Percentiles rank a stretch among this genome's conserved stretches.
Conservation (phyloP, 2,329 filamentous ascomycete species). For the Fusarium sp. region DNA sequence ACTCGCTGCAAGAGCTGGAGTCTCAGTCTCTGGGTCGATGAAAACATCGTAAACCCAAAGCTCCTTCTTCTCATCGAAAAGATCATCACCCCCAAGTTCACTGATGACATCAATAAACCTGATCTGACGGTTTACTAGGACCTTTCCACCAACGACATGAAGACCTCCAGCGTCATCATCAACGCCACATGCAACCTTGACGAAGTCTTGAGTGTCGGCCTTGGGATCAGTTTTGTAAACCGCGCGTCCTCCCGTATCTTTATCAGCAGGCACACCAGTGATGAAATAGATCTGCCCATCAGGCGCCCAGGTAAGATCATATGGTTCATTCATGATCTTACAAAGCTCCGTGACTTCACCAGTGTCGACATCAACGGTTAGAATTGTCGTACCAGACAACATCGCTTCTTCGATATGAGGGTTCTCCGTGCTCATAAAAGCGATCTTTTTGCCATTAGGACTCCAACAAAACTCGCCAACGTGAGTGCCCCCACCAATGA, state of each 20-base stretch:
- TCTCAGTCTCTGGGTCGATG: not conserved
- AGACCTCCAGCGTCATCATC: constrained; percentile 26
- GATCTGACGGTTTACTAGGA: constrained; percentile 13
- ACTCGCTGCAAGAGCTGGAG: not conserved
- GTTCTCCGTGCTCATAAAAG: constrained; percentile 3
- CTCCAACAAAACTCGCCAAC: constrained; percentile 27
- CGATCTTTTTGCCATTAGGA: constrained; percentile 21
- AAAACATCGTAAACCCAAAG: constrained; percentile 24
- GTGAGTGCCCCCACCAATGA: constrained; percentile 15
- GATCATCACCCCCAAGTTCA: constrained; percentile 10
- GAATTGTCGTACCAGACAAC: constrained; percentile 17
- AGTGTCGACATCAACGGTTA: constrained; percentile 5
- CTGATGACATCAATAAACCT: not conserved
- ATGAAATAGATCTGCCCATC: constrained; percentile 30
- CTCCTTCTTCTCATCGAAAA: constrained; percentile 13
- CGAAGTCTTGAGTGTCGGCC: not conserved
- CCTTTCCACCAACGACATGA: not conserved
- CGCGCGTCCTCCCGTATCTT: not conserved
- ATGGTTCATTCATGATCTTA: not conserved
- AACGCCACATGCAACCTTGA: constrained; percentile 16
- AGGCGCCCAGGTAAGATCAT: constrained; percentile 17
- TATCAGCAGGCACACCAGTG: constrained; percentile 4
- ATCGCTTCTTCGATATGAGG: constrained; percentile 21
- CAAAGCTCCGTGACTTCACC: constrained; percentile 8
- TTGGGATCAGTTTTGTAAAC: constrained; percentile 19